These are phyloP conservation scores for Coniochaeta hoffmannii DNA, from an alignment of 2,329 filamentous ascomycete genomes.

Conservation along the genomic window DNA sequence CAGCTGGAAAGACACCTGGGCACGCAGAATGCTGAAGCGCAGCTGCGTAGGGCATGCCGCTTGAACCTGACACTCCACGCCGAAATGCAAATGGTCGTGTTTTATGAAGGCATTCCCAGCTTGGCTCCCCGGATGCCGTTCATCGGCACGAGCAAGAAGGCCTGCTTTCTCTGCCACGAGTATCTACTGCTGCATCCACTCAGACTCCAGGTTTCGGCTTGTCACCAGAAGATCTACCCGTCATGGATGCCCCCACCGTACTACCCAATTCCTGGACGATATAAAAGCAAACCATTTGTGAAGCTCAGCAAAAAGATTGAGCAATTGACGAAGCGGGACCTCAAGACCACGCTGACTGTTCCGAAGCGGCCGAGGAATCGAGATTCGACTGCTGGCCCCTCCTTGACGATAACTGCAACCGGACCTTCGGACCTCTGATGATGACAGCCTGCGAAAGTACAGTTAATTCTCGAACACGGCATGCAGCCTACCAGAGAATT, in stretches of 20 bases:
- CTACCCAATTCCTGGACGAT: constrained; percentile 4
- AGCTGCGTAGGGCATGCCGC: constrained; percentile 12
- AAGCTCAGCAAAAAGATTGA: constrained; percentile 4
- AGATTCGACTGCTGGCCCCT: constrained; percentile 10
- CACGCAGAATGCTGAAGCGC: constrained; percentile 5
- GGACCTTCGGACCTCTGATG: background rate
- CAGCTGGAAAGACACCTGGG: background rate
- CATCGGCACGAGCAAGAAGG: constrained; percentile 20
- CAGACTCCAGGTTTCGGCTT: constrained; percentile 12
- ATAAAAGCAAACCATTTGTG: background rate
- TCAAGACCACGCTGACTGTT: constrained; percentile 5
- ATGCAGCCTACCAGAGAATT: constrained; percentile 2
- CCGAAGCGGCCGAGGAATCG: constrained; percentile 5
- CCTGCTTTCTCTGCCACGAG: constrained; percentile 16
- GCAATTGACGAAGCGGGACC: background rate
- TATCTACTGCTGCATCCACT: constrained; percentile 14
- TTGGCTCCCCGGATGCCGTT: constrained; percentile 12
- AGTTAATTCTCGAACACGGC: constrained; percentile 2
- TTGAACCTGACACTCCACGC: constrained; percentile 15
- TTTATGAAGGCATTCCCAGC: constrained; percentile 15
- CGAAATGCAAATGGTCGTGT: constrained; percentile 17
- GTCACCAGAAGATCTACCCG: constrained; percentile 19
- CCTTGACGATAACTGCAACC: constrained; percentile 9
- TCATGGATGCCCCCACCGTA: constrained; percentile 14
- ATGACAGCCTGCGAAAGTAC: constrained; percentile 3